Percentiles rank a stretch among this genome's conserved stretches.
Conservation (phyloP, 257 asterid species). For the Nicotiana noctiflora region DNA sequence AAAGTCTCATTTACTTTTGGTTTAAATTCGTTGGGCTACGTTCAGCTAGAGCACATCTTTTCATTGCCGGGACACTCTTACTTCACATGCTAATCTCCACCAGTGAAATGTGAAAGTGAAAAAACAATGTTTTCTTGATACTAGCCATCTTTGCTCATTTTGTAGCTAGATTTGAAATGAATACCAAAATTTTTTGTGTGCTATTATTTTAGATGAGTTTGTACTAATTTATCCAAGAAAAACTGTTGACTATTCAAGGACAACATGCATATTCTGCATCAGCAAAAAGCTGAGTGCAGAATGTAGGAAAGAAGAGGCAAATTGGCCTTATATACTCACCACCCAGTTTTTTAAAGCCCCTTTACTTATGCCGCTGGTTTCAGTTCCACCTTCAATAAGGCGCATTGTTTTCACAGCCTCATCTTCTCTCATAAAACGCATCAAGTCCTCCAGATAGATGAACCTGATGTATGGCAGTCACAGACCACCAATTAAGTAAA, state of each 20-base stretch:
- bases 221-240: neutral
- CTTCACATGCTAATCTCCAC: no score
- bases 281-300: neutral
- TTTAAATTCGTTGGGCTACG: no score
- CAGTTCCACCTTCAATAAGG: slow-evolving; percentile 65
- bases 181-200: neutral
- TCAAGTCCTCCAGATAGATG: slow-evolving; percentile 58
- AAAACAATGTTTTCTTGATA: neutral
- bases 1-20: no score
- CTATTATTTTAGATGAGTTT: neutral
- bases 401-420: slow-evolving; percentile 56
- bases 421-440: slow-evolving; percentile 76
- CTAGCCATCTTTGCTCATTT: neutral
- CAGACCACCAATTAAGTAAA: neutral
- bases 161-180: neutral
- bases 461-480: slow-evolving; percentile 28
- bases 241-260: neutral
- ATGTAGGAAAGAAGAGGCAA: neutral
- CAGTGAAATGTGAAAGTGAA: no score
- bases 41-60: no score
- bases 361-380: slow-evolving; percentile 68
- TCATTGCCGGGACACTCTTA: no score
- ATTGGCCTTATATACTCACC: slow-evolving; percentile 33
- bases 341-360: slow-evolving; percentile 78
- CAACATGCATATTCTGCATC: neutral